Base-by-base conservation (phyloP, 2,329 filamentous ascomycete genomes). In the Magnaporthiopsis incrustans region DNA sequence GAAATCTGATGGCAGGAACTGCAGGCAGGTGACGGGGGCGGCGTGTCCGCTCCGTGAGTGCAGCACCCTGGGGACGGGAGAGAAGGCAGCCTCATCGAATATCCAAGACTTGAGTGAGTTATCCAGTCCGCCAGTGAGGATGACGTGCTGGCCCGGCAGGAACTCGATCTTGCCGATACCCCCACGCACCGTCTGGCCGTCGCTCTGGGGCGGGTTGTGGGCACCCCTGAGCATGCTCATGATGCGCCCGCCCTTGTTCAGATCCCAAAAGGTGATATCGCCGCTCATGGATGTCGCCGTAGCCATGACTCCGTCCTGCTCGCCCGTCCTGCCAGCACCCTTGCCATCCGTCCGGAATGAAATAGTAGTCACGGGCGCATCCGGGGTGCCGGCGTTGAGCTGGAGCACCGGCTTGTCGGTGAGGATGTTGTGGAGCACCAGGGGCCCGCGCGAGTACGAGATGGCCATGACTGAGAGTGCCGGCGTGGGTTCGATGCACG, bases 71-170 rank as follows among this genome's bases (percentile, higher is more conserved):
- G 95, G 95, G 14, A 93, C 83, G 0, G 93, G 88, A 0, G 91
- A 95, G 73, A 97, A 97, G 0, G 94, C 93, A 0, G 88, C 89
- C 74, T 96, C 89, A 71, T 98, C 94, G 70, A 97, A 97, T 66
- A 98, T 95, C 94, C 94, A 97, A 6, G 92, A 93, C 74, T 94
- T 96, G 65, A 99, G 79, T 12, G 93, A 91, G 76, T 99, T 99
- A 74, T 99, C 95, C 60, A 90, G 82, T 5, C 95, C 96, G 68
- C 92, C 95, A 12, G 92, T 97, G 33, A 98, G 81, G 57, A 99
- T 84, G 3, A 98, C 89, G 6, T 92, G 90, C 73, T 99, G 96
- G 0, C 93, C 94, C 22, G 88, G 80, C 14, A 99, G 81, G 70
- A 99, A 99, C 70, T 97, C 91, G 26, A 96, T 80, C 72, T 90